phyloP scores from a whole-genome alignment of 495 filamentous ascomycete species.

The Talaromyces trachyspermus region DNA sequence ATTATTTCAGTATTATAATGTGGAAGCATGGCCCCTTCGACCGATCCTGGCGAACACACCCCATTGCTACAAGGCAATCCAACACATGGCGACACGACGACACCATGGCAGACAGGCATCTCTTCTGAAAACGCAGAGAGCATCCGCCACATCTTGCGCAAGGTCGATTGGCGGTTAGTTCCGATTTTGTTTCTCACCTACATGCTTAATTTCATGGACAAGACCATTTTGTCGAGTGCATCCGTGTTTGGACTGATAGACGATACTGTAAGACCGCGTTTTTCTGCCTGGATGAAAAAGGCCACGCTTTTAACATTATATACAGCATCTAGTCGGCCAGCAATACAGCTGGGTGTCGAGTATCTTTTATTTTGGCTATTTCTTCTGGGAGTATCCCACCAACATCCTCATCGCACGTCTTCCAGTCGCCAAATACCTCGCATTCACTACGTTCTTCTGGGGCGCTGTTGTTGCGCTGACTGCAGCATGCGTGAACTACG shows the following conservation, averaged over 20 bases:
- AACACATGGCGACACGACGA: background rate
- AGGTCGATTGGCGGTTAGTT: conserved; percentile 44
- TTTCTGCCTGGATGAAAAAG: background rate
- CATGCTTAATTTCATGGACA: conserved; percentile 45
- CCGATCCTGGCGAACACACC: background rate
- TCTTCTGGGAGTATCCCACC: conserved; percentile 38
- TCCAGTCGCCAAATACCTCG: conserved; percentile 47
- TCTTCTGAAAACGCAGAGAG: background rate
- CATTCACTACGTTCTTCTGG: conserved; percentile 48
- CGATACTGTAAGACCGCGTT: conserved; percentile 22
- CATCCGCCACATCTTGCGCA: conserved; percentile 19
- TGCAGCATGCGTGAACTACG: conserved; percentile 29
- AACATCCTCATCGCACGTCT: conserved; percentile 47
- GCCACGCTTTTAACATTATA: conserved; percentile 17
- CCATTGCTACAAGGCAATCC: background rate
- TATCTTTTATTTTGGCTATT: conserved; percentile 58
- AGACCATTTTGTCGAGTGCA: conserved; percentile 49
- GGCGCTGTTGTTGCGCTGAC: conserved; percentile 47
- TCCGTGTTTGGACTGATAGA: conserved; percentile 40
- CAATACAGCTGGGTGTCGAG: conserved; percentile 54
- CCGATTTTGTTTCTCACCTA: conserved; percentile 31
- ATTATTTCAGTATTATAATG: no score
- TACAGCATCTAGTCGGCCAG: conserved; percentile 35
- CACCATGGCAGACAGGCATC: background rate
- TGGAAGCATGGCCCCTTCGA: no score